phyloP scores from a whole-genome alignment of 2,329 filamentous ascomycete genomes.

The Botrytis hyacinthi region DNA sequence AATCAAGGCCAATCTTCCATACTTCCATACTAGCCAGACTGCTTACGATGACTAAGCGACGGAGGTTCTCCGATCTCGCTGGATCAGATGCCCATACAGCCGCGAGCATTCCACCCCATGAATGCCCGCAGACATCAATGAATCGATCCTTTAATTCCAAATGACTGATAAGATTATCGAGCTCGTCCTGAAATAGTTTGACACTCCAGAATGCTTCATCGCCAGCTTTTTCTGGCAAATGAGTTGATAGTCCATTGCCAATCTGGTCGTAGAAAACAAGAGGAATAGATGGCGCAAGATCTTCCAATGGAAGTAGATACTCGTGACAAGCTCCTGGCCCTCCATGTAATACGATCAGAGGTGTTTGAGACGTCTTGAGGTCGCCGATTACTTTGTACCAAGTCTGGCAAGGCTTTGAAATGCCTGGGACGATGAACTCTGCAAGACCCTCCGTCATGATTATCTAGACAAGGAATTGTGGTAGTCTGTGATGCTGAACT shows the following conservation, averaged over 20 bases:
- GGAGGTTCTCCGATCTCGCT: not conserved
- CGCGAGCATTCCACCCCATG: slow-evolving; percentile 53
- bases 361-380: no score
- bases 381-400: no score
- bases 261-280: slow-evolving; percentile 56
- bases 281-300: slow-evolving; percentile 39
- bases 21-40: no score
- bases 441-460: no score
- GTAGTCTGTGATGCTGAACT: no score
- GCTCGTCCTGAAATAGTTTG: slow-evolving; percentile 40
- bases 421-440: no score
- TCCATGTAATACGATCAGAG: slow-evolving; percentile 45
- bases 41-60: not conserved
- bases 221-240: slow-evolving; percentile 46
- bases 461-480: no score
- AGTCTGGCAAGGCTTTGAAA: no score
- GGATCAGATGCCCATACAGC: slow-evolving; percentile 42
- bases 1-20: no score
- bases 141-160: slow-evolving; percentile 14
- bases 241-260: slow-evolving; percentile 50
- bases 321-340: slow-evolving; percentile 35
- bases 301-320: slow-evolving; percentile 37
- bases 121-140: slow-evolving; percentile 49
- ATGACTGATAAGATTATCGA: slow-evolving; percentile 42
- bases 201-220: slow-evolving; percentile 48